A percentile compares a stretch with the other conserved stretches of the same genome.
phyloP scores from a whole-genome alignment of 441 rosid genomes.

The Gossypium trilobum region DNA sequence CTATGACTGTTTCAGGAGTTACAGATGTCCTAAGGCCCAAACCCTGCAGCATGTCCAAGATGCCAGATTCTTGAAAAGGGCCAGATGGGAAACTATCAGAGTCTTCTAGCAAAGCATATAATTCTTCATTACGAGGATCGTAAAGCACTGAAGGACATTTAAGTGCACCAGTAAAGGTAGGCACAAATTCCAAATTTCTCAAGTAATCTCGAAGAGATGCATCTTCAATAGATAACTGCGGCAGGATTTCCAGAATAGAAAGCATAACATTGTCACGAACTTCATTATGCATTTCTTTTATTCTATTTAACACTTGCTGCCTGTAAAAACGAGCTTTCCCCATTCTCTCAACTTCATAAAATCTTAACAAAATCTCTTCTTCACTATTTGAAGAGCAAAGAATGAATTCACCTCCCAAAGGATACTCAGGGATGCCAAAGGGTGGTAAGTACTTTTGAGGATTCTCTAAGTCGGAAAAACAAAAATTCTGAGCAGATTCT shows the following conservation, averaged over 20 bases:
- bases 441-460: constrained; percentile 79
- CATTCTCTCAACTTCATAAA: constrained; percentile 75
- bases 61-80: constrained; percentile 53
- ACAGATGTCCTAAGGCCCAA: constrained; percentile 82
- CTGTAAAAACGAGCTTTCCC: constrained; percentile 70
- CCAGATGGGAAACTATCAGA: constrained; percentile 74
- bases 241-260: constrained; percentile 68
- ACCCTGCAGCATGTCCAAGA: constrained; percentile 79
- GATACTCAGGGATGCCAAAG: constrained; percentile 49
- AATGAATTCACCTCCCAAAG: constrained; percentile 68
- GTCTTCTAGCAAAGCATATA: constrained; percentile 74
- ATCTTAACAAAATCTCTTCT: constrained; percentile 62
- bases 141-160: constrained; percentile 65
- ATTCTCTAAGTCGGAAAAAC: constrained; percentile 69
- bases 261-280: constrained; percentile 72
- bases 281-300: constrained; percentile 64
- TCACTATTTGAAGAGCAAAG: constrained; percentile 46
- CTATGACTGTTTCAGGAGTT: constrained; percentile 73
- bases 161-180: constrained; percentile 53
- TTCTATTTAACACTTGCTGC: constrained; percentile 53
- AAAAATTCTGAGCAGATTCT: constrained; percentile 36
- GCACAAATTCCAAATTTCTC: constrained; percentile 79
- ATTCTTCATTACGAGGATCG: constrained; percentile 92
- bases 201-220: constrained; percentile 54
- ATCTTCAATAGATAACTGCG: constrained; percentile 81